These are phyloP conservation scores for Clarireedia homoeocarpa DNA, from an alignment of 2,329 filamentous ascomycete genomes.

Conservation along the genomic window DNA sequence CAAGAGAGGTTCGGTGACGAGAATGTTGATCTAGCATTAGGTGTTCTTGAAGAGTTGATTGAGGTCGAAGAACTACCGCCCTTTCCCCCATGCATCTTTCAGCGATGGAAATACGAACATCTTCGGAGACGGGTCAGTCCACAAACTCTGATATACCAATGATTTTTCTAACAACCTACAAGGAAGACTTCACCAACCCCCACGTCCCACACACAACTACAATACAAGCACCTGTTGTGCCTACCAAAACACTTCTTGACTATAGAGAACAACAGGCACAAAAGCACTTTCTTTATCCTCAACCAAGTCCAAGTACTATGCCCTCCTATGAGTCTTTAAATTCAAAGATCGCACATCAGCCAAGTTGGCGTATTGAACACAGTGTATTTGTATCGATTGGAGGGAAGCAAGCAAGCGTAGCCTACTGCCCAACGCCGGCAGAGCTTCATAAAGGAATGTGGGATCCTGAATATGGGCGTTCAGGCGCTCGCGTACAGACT, in stretches of 20 bases:
- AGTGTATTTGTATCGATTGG: conserved; percentile 13
- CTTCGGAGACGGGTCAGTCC: conserved; percentile 35
- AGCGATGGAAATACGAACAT: conserved; percentile 39
- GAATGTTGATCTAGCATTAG: conserved; percentile 36
- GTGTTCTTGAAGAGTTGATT: conserved; percentile 40
- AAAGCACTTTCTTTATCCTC: conserved; percentile 1
- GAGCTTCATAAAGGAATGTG: conserved; percentile 11
- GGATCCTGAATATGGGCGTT: conserved; percentile 11
- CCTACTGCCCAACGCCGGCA: conserved; percentile 8
- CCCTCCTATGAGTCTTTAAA: conserved; percentile 5
- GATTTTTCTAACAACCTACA: neutral
- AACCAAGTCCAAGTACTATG: neutral
- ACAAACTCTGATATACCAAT: neutral
- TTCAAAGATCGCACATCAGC: conserved; percentile 8
- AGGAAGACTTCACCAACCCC: conserved; percentile 35
- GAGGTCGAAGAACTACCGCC: conserved; percentile 38
- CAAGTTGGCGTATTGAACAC: conserved; percentile 14
- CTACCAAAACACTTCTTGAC: conserved; percentile 31
- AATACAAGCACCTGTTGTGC: conserved; percentile 35
- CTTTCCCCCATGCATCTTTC: conserved; percentile 38
- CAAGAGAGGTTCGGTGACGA: conserved; percentile 39
- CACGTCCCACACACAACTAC: conserved; percentile 41
- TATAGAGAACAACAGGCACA: conserved; percentile 30
- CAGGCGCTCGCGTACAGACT: conserved; percentile 1
- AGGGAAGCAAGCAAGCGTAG: conserved; percentile 4